phyloP scores from a whole-genome alignment of 208 protist genomes.

The Strigomonas oncopelti region DNA sequence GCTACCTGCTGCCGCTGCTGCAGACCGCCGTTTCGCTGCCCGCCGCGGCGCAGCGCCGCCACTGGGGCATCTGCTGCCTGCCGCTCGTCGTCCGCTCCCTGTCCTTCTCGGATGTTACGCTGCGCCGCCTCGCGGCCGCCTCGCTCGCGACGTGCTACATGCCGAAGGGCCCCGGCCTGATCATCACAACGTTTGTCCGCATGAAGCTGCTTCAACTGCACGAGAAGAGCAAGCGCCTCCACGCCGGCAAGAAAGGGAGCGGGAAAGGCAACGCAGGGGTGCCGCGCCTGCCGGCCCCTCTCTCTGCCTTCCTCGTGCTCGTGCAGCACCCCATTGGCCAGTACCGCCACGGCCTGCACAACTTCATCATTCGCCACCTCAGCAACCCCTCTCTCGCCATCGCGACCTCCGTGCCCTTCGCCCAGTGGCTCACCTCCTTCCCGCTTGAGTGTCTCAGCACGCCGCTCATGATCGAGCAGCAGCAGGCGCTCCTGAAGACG shows the following conservation, averaged over 20 bases:
- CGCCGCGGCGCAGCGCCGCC: constrained; percentile 26
- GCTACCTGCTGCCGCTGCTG: constrained; percentile 80
- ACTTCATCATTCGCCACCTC: constrained; percentile 73
- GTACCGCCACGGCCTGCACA: constrained; percentile 61
- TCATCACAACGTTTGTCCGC: constrained; percentile 69
- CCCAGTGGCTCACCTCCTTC: constrained; percentile 49
- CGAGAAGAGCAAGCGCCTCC: background rate
- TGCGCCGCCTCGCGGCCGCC: constrained; percentile 49
- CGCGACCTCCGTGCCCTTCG: constrained; percentile 54
- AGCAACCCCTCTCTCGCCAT: constrained; percentile 44
- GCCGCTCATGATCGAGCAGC: constrained; percentile 77
- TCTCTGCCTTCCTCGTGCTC: constrained; percentile 64
- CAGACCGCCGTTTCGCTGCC: constrained; percentile 69
- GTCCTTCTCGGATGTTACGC: constrained; percentile 47
- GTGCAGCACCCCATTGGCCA: constrained; percentile 42
- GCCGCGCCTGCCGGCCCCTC: constrained; percentile 66
- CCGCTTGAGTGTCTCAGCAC: constrained; percentile 62
- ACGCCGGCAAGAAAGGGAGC: background rate
- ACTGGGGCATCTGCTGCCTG: constrained; percentile 48
- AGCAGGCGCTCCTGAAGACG: constrained; percentile 33
- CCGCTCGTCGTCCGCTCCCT: constrained; percentile 68
- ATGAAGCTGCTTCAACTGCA: constrained; percentile 62
- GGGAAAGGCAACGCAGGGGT: constrained; percentile 11
- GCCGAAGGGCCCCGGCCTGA: constrained; percentile 43
- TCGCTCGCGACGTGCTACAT: constrained; percentile 46